Evolutionary conservation across 768 basidiomycete genomes (phyloP).

Genomic region (Strobilomyces confusus): DNA sequence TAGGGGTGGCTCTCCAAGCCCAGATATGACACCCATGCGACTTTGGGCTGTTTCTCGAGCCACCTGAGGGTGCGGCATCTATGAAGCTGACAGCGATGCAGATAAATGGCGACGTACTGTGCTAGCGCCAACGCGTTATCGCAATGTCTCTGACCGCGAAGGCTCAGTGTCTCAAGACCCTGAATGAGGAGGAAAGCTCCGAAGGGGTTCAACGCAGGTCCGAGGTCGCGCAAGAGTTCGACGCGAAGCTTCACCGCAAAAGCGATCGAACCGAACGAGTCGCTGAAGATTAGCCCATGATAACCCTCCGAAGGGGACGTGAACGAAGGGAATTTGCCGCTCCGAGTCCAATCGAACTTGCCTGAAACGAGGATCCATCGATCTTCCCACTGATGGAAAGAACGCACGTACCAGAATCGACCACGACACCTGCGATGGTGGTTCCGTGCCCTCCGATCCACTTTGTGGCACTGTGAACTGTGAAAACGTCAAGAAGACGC

Average conservation of each 20-base stretch:
- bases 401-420: conserved; percentile 48
- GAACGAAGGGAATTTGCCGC: conserved; percentile 54
- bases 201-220: conserved; percentile 52
- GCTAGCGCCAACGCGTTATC: conserved; percentile 55
- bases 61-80: conserved; percentile 26
- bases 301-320: conserved; percentile 54
- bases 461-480: conserved; percentile 58
- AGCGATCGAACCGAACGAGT: conserved; percentile 48
- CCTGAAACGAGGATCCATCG: conserved; percentile 31
- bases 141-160: conserved; percentile 55
- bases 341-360: conserved; percentile 52
- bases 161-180: conserved; percentile 59
- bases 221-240: conserved; percentile 51
- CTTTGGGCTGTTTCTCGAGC: conserved; percentile 60
- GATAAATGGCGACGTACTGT: conserved; percentile 19
- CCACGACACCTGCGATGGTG: conserved; percentile 58
- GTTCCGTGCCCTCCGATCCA: conserved; percentile 71
- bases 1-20: conserved; percentile 63
- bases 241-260: conserved; percentile 51
- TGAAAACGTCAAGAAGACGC: not conserved
- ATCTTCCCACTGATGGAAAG: not conserved
- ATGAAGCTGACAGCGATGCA: no score
- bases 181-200: conserved; percentile 55
- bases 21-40: conserved; percentile 77
- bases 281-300: conserved; percentile 48